Evolutionary conservation across 257 asterid genomes (phyloP).

Genomic region (Knoxia roxburghii): DNA sequence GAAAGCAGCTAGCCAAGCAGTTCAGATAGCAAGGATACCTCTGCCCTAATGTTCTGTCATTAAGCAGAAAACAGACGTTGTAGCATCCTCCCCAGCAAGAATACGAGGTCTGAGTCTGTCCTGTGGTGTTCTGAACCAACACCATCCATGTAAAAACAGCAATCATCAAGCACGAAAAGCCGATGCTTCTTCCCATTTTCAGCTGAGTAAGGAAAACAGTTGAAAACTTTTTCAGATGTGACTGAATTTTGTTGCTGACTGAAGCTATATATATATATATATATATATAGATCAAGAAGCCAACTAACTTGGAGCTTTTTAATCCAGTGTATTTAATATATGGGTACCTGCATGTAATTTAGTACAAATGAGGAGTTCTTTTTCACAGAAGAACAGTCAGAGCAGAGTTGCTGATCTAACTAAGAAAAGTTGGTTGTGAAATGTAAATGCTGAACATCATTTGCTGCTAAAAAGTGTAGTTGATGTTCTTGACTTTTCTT

Average conservation of each 20-base stretch:
- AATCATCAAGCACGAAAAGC: constrained; percentile 11
- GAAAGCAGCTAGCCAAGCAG: constrained; percentile 38
- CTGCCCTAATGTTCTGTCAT: not conserved
- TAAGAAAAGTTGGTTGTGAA: not conserved
- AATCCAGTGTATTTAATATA: constrained; percentile 22
- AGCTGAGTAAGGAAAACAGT: not conserved
- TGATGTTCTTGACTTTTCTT: constrained; percentile 1
- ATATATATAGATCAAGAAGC: constrained; percentile 25
- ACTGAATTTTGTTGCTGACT: not conserved
- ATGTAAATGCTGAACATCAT: constrained; percentile 4
- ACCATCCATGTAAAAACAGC: constrained; percentile 14
- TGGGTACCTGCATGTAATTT: constrained; percentile 13
- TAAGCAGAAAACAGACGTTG: constrained; percentile 32
- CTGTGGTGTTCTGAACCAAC: constrained; percentile 15
- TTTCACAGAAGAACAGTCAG: not conserved
- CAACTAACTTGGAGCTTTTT: constrained; percentile 30
- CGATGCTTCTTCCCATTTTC: constrained; percentile 23
- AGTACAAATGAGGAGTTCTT: too few species aligned
- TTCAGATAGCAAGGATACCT: constrained; percentile 30
- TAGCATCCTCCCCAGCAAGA: constrained; percentile 64
- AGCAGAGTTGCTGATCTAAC: constrained; percentile 4
- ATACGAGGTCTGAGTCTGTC: constrained; percentile 24
- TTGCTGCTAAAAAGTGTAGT: not conserved
- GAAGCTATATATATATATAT: too few species aligned
- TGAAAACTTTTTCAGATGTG: not conserved